Evolutionary conservation across 257 asterid species (phyloP), one percentile per base, ranked within the genome.

Genomic region (Capsicum rhomboideum): DNA sequence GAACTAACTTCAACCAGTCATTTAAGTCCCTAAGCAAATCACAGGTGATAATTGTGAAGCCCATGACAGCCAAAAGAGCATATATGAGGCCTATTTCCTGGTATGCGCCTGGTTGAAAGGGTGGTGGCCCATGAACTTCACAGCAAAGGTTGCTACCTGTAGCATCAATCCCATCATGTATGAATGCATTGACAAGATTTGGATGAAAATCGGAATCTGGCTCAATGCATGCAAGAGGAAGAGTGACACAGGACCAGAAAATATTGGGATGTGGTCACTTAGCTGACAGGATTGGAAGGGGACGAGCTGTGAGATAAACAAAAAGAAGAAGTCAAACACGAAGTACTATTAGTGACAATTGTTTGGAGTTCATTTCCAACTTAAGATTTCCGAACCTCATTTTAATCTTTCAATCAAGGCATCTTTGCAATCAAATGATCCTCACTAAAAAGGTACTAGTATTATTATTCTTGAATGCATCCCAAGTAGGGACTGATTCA

Each of bases 161-260:
- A 96, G 92, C 98, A 96, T 96, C 96, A 96, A 82, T 46, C 94
- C 92, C 82, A 93, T 98, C 99, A 96, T 92, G 90, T 93, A 96
- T 2, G 96, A 94, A 71, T 1, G 97, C 92, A n/a, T 93, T 92
- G 87, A 96, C 98, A 5, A 94, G 94, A 84, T 91, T 92, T 59
- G 97, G 98, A 28, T 93, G 97, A 58, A 96, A 92, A 21, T 86
- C 87, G 0, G 98, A 91, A 91, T 93, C 98, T 1, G 97, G 99
- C 82, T 96, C 98, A 17, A 94, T 92, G 85, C 98, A 94, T 83
- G 92, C 98, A 93, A 86, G 78, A 96, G 94, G 67, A 93, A 96
- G 89, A 96, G 98, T 85, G 50, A 96, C 94, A 11, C 92, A 91
- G 7, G 85, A 86, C 89, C 98, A 94, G 88, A 93, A 93, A 83